Conservation (phyloP, 768 basidiomycete genomes). For the Hygrophoropsis aurantiaca region DNA sequence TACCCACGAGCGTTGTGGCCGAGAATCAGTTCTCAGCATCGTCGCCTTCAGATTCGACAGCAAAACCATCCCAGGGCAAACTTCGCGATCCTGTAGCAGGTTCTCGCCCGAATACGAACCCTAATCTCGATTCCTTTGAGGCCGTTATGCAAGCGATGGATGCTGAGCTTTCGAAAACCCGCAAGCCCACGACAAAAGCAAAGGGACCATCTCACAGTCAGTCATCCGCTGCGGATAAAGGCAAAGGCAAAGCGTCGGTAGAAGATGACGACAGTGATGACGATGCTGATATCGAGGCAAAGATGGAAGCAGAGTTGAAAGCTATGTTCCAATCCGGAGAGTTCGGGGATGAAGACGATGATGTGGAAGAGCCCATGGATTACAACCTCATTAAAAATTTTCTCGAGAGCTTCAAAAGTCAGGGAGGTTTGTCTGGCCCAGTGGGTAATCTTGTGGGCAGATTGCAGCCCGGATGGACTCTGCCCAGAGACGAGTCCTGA, state of each 20-base stretch:
- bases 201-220: constrained; percentile 11
- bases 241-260: constrained; percentile 37
- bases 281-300: constrained; percentile 72
- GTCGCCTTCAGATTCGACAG: background rate
- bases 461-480: constrained; percentile 69
- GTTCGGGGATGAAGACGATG: constrained; percentile 51
- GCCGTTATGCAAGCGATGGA: constrained; percentile 97
- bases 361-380: constrained; percentile 55
- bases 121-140: constrained; percentile 88
- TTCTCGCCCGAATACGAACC: constrained; percentile 50
- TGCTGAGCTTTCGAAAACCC: constrained; percentile 61
- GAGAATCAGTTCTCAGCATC: constrained; percentile 8
- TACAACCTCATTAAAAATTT: constrained; percentile 96
- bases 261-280: constrained; percentile 40
- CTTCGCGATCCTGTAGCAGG: constrained; percentile 27
- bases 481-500: constrained; percentile 67
- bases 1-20: constrained; percentile 38
- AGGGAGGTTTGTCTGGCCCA: constrained; percentile 86
- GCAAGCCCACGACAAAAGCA: constrained; percentile 21
- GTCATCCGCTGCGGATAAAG: constrained; percentile 42
- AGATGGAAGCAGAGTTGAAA: constrained; percentile 87
- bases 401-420: constrained; percentile 92
- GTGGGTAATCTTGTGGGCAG: constrained; percentile 88
- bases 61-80: constrained; percentile 12
- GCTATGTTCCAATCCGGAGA: constrained; percentile 54